Conservation (phyloP, 495 filamentous ascomycete genomes). For the Penicillium alfredii region DNA sequence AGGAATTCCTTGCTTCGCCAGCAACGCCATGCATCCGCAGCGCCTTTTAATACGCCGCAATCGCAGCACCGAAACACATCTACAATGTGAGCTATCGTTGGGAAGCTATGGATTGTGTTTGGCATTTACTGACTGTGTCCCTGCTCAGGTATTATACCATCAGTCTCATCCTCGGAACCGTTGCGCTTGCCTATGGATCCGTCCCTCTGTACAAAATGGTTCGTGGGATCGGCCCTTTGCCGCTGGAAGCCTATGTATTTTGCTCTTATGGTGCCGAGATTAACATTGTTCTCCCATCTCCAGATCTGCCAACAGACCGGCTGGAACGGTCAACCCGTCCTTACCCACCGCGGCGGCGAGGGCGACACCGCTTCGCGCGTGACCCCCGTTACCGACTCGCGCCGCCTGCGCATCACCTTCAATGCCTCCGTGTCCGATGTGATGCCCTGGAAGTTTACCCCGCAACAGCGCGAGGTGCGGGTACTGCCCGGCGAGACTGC, state of each 20-base stretch:
- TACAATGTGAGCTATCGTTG: slow-evolving; percentile 28
- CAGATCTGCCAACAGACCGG: slow-evolving; percentile 96
- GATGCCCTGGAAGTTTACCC: slow-evolving; percentile 93
- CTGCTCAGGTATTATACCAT: slow-evolving; percentile 70
- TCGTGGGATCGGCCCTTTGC: neutral
- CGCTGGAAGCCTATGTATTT: too few species aligned
- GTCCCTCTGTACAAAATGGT: slow-evolving; percentile 99
- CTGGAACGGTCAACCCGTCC: slow-evolving; percentile 89
- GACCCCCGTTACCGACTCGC: slow-evolving; percentile 69
- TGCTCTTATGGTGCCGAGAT: too few species aligned
- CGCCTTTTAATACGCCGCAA: slow-evolving; percentile 38
- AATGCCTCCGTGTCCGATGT: slow-evolving; percentile 90
- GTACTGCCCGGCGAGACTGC: slow-evolving; percentile 96
- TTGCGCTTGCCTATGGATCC: slow-evolving; percentile 89
- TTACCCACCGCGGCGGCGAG: slow-evolving; percentile 61
- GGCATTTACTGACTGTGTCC: neutral
- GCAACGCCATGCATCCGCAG: slow-evolving; percentile 25
- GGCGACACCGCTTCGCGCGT: slow-evolving; percentile 67
- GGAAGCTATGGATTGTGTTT: neutral
- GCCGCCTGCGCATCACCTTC: slow-evolving; percentile 93
- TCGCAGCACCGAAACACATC: slow-evolving; percentile 40
- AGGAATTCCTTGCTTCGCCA: slow-evolving; percentile 26
- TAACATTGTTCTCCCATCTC: slow-evolving; percentile 1
- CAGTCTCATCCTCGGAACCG: slow-evolving; percentile 81
- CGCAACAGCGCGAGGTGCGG: slow-evolving; percentile 94